These are phyloP conservation scores for Arthrinium puccinioides DNA, from an alignment of 2,329 filamentous ascomycete species.

Conservation along the genomic window DNA sequence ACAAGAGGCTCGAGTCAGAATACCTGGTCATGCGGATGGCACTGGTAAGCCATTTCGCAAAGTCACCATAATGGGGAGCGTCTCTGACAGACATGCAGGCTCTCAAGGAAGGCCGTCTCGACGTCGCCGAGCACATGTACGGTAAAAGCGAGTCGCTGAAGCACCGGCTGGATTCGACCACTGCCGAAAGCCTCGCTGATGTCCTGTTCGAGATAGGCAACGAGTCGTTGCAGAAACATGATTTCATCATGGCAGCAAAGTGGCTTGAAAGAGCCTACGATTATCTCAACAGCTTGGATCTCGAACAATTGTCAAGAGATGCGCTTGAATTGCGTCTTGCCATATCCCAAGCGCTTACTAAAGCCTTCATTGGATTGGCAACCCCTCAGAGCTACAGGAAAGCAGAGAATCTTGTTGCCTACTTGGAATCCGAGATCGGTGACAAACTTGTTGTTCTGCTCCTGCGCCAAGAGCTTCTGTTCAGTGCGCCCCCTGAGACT, in stretches of 20 bases:
- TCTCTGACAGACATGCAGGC: slow-evolving; percentile 38
- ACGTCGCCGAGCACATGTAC: slow-evolving; percentile 75
- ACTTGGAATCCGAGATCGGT: slow-evolving; percentile 56
- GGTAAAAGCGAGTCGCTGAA: slow-evolving; percentile 42
- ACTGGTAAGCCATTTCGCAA: slow-evolving; percentile 49
- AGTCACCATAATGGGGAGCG: too few species aligned
- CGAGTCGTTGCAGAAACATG: slow-evolving; percentile 36
- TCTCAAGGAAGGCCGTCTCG: slow-evolving; percentile 65
- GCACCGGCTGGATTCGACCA: slow-evolving; percentile 34
- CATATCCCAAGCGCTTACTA: slow-evolving; percentile 58
- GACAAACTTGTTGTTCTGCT: slow-evolving; percentile 59
- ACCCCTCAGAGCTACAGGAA: slow-evolving; percentile 36
- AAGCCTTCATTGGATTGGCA: slow-evolving; percentile 41
- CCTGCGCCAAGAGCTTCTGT: slow-evolving; percentile 61
- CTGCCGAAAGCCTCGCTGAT: slow-evolving; percentile 57
- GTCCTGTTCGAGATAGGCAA: slow-evolving; percentile 67
- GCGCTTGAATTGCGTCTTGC: slow-evolving; percentile 58
- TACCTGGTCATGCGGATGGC: slow-evolving; percentile 60
- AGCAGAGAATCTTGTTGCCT: slow-evolving; percentile 49
- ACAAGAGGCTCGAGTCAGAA: slow-evolving; percentile 42
- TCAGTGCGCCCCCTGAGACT: slow-evolving; percentile 33
- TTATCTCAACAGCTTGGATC: slow-evolving; percentile 46
- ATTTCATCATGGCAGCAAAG: slow-evolving; percentile 49
- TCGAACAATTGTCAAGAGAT: slow-evolving; percentile 49
- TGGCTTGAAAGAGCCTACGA: slow-evolving; percentile 69